Evolutionary conservation across 345 rosid genomes (phyloP), one percentile per base, ranked within the genome.

Genomic region (Trapa incisa): DNA sequence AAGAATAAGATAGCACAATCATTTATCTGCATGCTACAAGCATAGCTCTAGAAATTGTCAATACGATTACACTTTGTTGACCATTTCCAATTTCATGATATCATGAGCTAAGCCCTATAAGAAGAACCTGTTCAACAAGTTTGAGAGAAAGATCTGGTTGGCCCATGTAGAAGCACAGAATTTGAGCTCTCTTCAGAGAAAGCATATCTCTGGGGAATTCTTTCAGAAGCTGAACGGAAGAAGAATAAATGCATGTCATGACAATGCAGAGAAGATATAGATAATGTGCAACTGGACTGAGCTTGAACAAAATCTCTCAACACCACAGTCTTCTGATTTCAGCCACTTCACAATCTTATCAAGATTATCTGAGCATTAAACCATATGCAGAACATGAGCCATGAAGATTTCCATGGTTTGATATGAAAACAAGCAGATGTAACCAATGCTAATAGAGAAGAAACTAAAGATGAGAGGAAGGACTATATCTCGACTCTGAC

Each of bases 81-180:
- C 14, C 9, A 3, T 65, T 16, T 41, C 67, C 22, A 65, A 15
- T 43, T 65, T 41, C 45, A 32, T 33, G 69, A 6, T 36, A 37
- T 41, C 32, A 2, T 4, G n/a, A 22, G 14, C 47, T 12, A n/a
- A 8, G 41, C 43, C 58, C 37, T 10, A 22, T 37, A 69, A 52
- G 35, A 62, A 2, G 50, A 78, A 87, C 96, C 97, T 90, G 80
- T 68, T 83, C 75, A 43, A 83, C 89, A 76, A 93, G 84, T 66
- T 47, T 72, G 41, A 90, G 76, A 72, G 86, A 84, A 54, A 81
- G 80, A 69, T 76, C 85, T 47, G 91, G 82, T 57, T 78, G 82
- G 65, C 86, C 97, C 92, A 83, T 84, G 81, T 87, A 88, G 82
- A 90, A 90, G 72, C 96, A 78, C 42, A 87, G 70, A 22, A 80